phyloP scores from a whole-genome alignment of 2,329 filamentous ascomycete species.

The Venturia oleaginea region DNA sequence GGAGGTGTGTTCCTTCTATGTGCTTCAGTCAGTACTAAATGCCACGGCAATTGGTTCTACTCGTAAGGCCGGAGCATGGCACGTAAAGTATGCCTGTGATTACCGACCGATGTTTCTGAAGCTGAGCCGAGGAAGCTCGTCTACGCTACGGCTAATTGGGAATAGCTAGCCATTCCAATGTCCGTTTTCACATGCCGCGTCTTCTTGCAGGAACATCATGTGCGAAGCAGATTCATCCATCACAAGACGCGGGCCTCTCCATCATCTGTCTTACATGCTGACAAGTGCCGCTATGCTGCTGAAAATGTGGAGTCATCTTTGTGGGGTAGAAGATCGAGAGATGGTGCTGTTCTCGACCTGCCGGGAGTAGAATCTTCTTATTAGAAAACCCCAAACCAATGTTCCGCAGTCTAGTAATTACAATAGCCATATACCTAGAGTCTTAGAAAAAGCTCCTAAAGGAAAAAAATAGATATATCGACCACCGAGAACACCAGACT shows the following conservation, averaged over 20 bases:
- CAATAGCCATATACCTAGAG: too few relatives aligned
- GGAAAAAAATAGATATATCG: too few relatives aligned
- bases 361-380: not conserved
- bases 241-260: not conserved
- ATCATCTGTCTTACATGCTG: not conserved
- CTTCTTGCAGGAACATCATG: not conserved
- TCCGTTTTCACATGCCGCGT: conserved; percentile 6
- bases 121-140: not conserved
- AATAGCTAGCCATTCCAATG: not conserved
- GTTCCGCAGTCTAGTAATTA: not conserved
- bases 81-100: not conserved
- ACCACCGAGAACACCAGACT: too few relatives aligned
- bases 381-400: too few relatives aligned
- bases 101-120: not conserved
- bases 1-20: not conserved
- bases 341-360: not conserved
- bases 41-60: not conserved
- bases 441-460: too few relatives aligned
- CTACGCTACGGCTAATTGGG: too few relatives aligned
- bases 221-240: not conserved
- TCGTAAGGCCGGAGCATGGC: not conserved
- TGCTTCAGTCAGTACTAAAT: not conserved
- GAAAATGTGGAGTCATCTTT: not conserved
- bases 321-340: not conserved
- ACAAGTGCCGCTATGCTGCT: not conserved